Conservation (phyloP, 768 basidiomycete genomes). For the Tylopilus rubrobrunneus region DNA sequence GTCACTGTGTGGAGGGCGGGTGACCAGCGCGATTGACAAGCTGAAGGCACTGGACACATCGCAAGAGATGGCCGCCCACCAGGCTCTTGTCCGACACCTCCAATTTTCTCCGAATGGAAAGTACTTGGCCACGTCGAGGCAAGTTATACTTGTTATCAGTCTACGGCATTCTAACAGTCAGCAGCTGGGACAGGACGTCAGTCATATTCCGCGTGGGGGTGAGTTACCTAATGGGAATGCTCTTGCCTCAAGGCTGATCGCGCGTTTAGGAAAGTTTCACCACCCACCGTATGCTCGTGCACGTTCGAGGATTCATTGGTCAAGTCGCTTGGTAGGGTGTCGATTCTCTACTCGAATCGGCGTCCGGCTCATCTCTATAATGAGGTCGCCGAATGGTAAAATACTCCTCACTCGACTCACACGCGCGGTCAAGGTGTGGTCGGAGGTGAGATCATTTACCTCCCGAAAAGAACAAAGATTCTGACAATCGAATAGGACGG, state of each 20-base stretch:
- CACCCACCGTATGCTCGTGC: conserved; percentile 46
- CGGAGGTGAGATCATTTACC: conserved; percentile 33
- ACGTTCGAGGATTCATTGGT: conserved; percentile 49
- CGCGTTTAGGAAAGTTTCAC: conserved; percentile 37
- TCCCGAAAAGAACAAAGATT: conserved; percentile 5
- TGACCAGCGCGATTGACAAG: conserved; percentile 39
- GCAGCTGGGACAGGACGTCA: conserved; percentile 49
- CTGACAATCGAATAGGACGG: conserved; percentile 37
- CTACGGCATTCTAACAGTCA: conserved; percentile 7
- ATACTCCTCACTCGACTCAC: conserved; percentile 45
- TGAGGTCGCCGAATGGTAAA: conserved; percentile 46
- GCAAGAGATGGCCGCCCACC: conserved; percentile 43
- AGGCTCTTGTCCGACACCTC: conserved; percentile 49
- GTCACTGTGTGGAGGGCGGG: conserved; percentile 37
- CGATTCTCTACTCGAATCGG: conserved; percentile 1
- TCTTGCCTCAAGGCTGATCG: conserved; percentile 12
- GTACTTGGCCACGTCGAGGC: conserved; percentile 53
- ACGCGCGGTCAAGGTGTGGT: conserved; percentile 52
- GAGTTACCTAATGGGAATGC: conserved; percentile 19
- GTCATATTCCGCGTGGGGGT: conserved; percentile 48
- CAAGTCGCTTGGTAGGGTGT: conserved; percentile 48
- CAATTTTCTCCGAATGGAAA: conserved; percentile 55
- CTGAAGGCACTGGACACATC: conserved; percentile 37
- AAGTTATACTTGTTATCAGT: conserved; percentile 7
- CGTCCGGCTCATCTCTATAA: conserved; percentile 8